Evolutionary conservation across 352 stramenopile species (phyloP).

Genomic region (Peronospora belbahrii): DNA sequence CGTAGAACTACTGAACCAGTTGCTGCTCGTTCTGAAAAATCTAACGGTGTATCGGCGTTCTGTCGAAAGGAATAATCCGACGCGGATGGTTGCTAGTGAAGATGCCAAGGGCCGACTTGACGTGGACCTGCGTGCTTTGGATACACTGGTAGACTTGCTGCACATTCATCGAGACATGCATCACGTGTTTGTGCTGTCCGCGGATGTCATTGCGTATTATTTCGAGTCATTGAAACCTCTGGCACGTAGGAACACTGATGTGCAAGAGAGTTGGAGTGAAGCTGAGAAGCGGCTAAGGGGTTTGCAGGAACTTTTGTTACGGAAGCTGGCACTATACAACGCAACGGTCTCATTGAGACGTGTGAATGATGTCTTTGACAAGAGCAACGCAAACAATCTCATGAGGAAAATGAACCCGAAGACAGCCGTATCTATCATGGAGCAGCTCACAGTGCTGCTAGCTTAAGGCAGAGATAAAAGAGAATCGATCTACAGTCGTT

Average conservation of each 20-base stretch:
- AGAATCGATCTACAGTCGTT: too few relatives aligned
- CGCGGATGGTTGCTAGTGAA: constrained; percentile 10
- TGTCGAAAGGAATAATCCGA: constrained; percentile 32
- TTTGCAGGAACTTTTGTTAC: constrained; percentile 43
- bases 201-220: constrained; percentile 56
- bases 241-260: constrained; percentile 9
- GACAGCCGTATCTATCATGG: constrained; percentile 43
- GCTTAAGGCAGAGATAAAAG: too few relatives aligned
- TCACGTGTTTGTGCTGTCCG: constrained; percentile 66
- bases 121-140: constrained; percentile 59
- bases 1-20: constrained; percentile 88
- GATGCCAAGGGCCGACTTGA: constrained; percentile 34
- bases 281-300: constrained; percentile 39
- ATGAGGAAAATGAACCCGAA: constrained; percentile 69
- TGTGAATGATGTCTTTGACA: constrained; percentile 21
- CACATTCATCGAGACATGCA: constrained; percentile 92
- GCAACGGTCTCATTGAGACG: constrained; percentile 30
- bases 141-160: constrained; percentile 90
- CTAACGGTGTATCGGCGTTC: constrained; percentile 66
- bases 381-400: constrained; percentile 26
- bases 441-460: constrained; percentile 43
- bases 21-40: constrained; percentile 85
- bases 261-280: constrained; percentile 43
- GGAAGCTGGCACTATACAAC: constrained; percentile 54
- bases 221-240: constrained; percentile 27